Conservation (phyloP, 805 yeast genomes). For the Candida argentea region DNA sequence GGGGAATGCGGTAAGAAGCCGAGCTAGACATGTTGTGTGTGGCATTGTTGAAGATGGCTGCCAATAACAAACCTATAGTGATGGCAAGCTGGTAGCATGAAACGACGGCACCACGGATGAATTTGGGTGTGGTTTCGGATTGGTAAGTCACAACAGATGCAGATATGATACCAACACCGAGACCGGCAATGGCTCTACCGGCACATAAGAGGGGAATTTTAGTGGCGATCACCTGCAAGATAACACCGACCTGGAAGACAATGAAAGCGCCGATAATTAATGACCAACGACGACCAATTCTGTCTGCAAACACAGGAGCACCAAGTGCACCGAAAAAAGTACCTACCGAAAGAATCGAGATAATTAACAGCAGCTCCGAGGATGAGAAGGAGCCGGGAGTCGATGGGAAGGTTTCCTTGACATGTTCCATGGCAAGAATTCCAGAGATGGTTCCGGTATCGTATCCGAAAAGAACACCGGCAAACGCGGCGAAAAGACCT, state of each 20-base stretch:
- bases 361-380: constrained; percentile 15
- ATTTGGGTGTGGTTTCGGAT: constrained; percentile 31
- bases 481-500: constrained; percentile 31
- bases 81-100: constrained; percentile 32
- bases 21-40: constrained; percentile 22
- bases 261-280: constrained; percentile 22
- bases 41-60: constrained; percentile 28
- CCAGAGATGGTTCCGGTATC: constrained; percentile 36
- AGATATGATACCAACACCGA: constrained; percentile 34
- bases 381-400: constrained; percentile 11
- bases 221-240: constrained; percentile 28
- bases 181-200: constrained; percentile 31
- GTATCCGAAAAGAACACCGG: constrained; percentile 33
- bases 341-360: constrained; percentile 29
- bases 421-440: constrained; percentile 30
- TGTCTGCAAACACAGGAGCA: constrained; percentile 28
- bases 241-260: constrained; percentile 27
- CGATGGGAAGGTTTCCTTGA: constrained; percentile 15
- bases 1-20: constrained; percentile 32
- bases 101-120: constrained; percentile 35
- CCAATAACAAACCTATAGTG: constrained; percentile 28
- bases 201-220: constrained; percentile 25
- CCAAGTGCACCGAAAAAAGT: constrained; percentile 30
- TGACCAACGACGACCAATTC: constrained; percentile 30
- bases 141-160: constrained; percentile 30